Evolutionary conservation across 345 rosid genomes (phyloP).

Genomic region (Hirschfeldia incana): DNA sequence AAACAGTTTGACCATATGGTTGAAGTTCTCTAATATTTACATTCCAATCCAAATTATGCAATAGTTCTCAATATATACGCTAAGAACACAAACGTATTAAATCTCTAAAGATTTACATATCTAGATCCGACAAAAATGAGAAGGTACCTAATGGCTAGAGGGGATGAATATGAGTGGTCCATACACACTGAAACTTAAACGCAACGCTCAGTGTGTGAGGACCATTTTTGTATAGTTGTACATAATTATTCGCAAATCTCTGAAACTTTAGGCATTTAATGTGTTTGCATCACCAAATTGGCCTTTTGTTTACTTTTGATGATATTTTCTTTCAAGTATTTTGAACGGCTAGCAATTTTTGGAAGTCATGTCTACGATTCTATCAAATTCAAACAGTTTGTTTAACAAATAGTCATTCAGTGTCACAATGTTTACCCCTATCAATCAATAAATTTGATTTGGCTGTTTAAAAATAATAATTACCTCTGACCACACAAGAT

Average conservation of each 20-base stretch:
- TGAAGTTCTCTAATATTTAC: too few species aligned
- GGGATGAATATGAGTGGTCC: conserved; percentile 34
- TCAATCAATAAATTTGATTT: not conserved
- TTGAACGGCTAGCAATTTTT: conserved; percentile 10
- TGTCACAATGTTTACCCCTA: not conserved
- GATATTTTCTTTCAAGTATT: conserved; percentile 20
- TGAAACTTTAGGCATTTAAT: conserved; percentile 16
- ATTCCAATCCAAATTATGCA: not conserved
- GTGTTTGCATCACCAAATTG: conserved; percentile 13
- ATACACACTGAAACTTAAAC: conserved; percentile 3
- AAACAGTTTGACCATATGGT: too few species aligned
- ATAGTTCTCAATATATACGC: not conserved
- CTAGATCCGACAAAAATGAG: conserved; percentile 15
- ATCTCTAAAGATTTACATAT: conserved; percentile 14
- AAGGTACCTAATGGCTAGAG: conserved; percentile 18
- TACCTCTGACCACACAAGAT: conserved; percentile 2
- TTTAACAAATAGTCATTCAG: not conserved
- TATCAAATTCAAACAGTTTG: not conserved
- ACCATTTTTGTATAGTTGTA: conserved; percentile 22
- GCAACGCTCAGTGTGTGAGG: conserved; percentile 22
- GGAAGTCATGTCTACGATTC: not conserved
- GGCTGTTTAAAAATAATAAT: not conserved
- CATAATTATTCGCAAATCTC: conserved; percentile 2
- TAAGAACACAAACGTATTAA: not conserved
- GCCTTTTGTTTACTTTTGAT: not conserved